Conservation (phyloP, 768 basidiomycete genomes). For the Rossbeevera mucosa region DNA sequence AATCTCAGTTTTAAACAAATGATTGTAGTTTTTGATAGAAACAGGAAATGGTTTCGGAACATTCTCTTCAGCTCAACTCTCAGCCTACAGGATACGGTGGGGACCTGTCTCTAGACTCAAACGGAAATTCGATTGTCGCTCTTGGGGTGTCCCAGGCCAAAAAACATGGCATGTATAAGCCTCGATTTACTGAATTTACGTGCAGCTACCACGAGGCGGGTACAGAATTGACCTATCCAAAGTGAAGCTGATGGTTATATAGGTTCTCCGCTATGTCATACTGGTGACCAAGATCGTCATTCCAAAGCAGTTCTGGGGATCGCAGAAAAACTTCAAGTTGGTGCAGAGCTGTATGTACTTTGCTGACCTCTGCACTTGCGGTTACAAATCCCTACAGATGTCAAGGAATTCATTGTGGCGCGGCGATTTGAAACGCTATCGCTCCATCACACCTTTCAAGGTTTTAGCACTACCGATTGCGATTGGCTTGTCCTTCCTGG, state of each 20-base stretch:
- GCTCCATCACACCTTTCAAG: conserved; percentile 73
- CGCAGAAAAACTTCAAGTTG: conserved; percentile 54
- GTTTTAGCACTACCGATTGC: conserved; percentile 68
- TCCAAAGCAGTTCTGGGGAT: conserved; percentile 78
- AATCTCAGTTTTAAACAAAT: not conserved
- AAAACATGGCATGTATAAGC: conserved; percentile 49
- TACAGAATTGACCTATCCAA: not conserved
- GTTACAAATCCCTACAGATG: conserved; percentile 41
- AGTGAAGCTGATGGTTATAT: not conserved
- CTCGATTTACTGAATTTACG: conserved; percentile 74
- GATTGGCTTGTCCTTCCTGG: conserved; percentile 67
- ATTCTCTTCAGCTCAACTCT: conserved; percentile 49
- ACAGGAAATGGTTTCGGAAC: conserved; percentile 76
- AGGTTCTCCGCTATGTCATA: conserved; percentile 71
- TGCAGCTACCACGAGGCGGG: conserved; percentile 62
- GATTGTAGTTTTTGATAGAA: conserved; percentile 6
- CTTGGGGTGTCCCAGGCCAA: conserved; percentile 46
- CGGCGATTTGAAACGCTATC: conserved; percentile 80
- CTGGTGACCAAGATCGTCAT: conserved; percentile 65
- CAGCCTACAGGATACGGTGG: conserved; percentile 39
- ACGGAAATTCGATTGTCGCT: conserved; percentile 42
- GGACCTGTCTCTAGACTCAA: conserved; percentile 51
- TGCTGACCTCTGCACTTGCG: not conserved
- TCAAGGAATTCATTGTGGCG: conserved; percentile 66
- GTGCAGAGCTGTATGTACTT: conserved; percentile 50